Evolutionary conservation across 371 early-diverging fungal genomes (phyloP).

Genomic region (Zancudomyces culisetae): DNA sequence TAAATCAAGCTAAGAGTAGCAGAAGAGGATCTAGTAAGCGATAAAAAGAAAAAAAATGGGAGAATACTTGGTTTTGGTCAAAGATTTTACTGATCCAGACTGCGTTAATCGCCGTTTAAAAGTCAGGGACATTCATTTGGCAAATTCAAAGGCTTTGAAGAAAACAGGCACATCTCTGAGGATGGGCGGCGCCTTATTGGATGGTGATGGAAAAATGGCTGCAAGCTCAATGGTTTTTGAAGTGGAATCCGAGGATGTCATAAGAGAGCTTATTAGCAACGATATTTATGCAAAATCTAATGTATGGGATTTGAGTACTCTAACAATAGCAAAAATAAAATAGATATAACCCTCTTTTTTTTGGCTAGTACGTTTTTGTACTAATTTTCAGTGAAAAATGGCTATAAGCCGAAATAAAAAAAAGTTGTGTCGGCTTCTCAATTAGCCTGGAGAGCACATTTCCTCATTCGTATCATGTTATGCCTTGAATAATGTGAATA

Average conservation of each 20-base stretch:
- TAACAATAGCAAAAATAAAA: not conserved
- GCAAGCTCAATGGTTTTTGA: not conserved
- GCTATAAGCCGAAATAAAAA: too few species aligned
- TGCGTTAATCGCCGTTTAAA: not conserved
- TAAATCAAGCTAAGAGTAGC: too few species aligned
- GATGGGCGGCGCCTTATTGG: not conserved
- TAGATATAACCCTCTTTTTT: not conserved
- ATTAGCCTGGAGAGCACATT: too few species aligned
- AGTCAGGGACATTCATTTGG: not conserved
- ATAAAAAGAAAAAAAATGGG: not conserved
- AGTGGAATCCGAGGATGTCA: not conserved
- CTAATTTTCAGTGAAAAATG: too few species aligned
- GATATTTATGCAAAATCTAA: not conserved
- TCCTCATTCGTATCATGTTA: too few species aligned
- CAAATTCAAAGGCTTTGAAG: not conserved
- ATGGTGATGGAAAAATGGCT: not conserved
- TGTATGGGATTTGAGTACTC: slow-evolving; percentile 1
- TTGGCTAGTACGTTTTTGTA: too few species aligned
- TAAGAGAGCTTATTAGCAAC: not conserved
- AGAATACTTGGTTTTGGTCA: not conserved
- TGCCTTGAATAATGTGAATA: too few species aligned
- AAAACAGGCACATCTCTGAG: not conserved
- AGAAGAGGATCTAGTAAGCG: too few species aligned
- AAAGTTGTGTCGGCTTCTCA: too few species aligned
- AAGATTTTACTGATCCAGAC: slow-evolving; percentile 2